A percentile compares a stretch with the other conserved stretches of the same genome.
Evolutionary conservation across 73 alveolate species (phyloP).

Genomic region (Uronychia binucleata): DNA sequence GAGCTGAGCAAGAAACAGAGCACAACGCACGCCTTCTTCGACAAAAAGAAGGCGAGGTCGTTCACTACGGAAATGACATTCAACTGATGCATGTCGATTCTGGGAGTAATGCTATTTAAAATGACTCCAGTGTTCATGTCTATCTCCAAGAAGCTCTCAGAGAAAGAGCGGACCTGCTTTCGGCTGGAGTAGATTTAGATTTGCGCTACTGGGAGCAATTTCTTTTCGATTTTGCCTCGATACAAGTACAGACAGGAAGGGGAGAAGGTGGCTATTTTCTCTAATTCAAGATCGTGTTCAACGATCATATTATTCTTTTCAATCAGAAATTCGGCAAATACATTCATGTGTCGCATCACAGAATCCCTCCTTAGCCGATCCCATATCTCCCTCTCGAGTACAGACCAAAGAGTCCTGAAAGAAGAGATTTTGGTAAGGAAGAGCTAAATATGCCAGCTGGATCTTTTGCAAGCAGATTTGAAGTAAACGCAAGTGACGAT

Average conservation of each 20-base stretch:
- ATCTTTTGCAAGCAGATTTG: constrained; percentile 9
- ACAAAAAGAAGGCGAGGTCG: constrained; percentile 27
- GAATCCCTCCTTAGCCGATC: not conserved
- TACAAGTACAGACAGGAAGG: constrained; percentile 52
- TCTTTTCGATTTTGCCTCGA: constrained; percentile 35
- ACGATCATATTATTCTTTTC: constrained; percentile 31
- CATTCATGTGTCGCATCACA: constrained; percentile 21
- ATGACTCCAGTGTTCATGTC: not conserved
- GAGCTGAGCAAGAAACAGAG: constrained; percentile 31
- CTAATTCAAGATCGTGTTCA: not conserved
- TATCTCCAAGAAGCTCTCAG: constrained; percentile 20
- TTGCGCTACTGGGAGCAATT: constrained; percentile 16
- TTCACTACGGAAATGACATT: constrained; percentile 39
- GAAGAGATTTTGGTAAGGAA: constrained; percentile 27
- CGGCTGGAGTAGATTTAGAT: constrained; percentile 8
- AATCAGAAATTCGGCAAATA: constrained; percentile 11
- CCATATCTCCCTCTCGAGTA: not conserved
- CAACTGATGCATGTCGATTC: constrained; percentile 43
- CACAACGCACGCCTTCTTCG: constrained; percentile 5
- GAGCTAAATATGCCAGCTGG: not conserved
- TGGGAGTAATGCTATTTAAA: not conserved
- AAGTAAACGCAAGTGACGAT: constrained; percentile 24
- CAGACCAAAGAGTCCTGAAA: constrained; percentile 41
- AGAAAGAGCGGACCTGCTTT: constrained; percentile 22
- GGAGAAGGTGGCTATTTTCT: constrained; percentile 13